A percentile compares a stretch with the other conserved stretches of the same genome.
phyloP scores from a whole-genome alignment of 2,329 filamentous ascomycete genomes.

The Lachnellula occidentalis region DNA sequence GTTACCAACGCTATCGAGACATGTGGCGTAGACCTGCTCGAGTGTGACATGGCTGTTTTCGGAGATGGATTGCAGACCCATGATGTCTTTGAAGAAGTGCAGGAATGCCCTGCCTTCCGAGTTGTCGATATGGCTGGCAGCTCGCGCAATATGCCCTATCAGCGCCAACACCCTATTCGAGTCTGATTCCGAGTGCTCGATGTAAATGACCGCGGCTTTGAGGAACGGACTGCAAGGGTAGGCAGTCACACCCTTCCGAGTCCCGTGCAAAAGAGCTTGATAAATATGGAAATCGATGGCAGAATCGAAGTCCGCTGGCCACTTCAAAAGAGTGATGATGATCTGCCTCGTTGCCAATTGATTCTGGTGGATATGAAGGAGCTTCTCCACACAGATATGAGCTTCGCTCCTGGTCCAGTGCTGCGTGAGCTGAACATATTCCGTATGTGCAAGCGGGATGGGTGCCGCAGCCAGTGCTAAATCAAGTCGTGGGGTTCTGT shows the following conservation, averaged over 20 bases:
- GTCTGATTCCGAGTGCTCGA: constrained; percentile 26
- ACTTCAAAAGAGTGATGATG: constrained; percentile 48
- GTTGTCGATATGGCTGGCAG: constrained; percentile 22
- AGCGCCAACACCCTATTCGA: constrained; percentile 16
- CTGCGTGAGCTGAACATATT: constrained; percentile 42
- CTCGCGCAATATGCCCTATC: constrained; percentile 20
- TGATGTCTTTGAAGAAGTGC: constrained; percentile 29
- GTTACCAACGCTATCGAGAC: constrained; percentile 37
- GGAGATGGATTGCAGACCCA: constrained; percentile 10
- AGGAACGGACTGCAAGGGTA: constrained; percentile 24
- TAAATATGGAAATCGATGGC: constrained; percentile 49
- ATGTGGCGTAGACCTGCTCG: constrained; percentile 29
- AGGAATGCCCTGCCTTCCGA: constrained; percentile 28
- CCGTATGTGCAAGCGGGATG: constrained; percentile 40
- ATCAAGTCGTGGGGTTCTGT: constrained; percentile 37
- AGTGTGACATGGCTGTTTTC: constrained; percentile 32
- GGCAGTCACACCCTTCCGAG: constrained; percentile 17
- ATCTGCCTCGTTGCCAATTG: constrained; percentile 47
- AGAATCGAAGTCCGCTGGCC: constrained; percentile 45
- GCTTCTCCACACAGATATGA: constrained; percentile 59
- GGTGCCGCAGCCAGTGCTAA: constrained; percentile 29
- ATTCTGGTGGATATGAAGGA: constrained; percentile 59
- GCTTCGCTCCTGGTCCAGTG: constrained; percentile 35
- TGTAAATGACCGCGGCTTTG: constrained; percentile 27
- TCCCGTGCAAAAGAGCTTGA: constrained; percentile 29